These are phyloP conservation scores for Tolypocladium album DNA, from an alignment of 2,329 filamentous ascomycete species.

Conservation along the genomic window DNA sequence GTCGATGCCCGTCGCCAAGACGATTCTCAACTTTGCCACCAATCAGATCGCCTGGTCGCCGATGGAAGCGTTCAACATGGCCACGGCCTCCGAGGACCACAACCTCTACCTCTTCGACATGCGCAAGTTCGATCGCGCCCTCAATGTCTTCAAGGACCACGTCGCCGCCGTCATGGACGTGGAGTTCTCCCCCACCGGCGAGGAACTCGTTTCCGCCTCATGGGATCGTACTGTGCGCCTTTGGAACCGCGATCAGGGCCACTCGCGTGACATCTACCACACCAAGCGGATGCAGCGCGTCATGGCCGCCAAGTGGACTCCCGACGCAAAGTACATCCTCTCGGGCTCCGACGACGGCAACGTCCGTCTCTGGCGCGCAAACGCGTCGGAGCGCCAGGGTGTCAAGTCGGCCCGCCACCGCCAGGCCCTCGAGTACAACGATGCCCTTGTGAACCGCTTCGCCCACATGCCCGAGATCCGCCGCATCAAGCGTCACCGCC, in stretches of 20 bases:
- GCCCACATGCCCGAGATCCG: conserved; percentile 93
- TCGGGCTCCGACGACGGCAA: conserved; percentile 93
- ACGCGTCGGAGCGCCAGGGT: conserved; percentile 73
- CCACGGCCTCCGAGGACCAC: conserved; percentile 88
- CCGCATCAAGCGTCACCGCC: conserved; percentile 81
- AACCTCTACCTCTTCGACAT: conserved; percentile 86
- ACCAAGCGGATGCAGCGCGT: conserved; percentile 97
- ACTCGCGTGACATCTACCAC: conserved; percentile 89
- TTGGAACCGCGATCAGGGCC: conserved; percentile 70
- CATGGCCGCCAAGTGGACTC: conserved; percentile 74
- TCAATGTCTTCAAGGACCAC: conserved; percentile 86
- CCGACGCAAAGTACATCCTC: conserved; percentile 81
- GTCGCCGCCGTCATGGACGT: conserved; percentile 92
- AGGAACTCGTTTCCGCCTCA: conserved; percentile 82
- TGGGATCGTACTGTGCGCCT: conserved; percentile 79
- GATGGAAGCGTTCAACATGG: conserved; percentile 94
- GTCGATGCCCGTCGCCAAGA: conserved; percentile 69
- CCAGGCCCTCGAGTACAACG: conserved; percentile 85
- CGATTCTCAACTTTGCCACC: conserved; percentile 68
- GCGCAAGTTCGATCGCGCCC: conserved; percentile 74
- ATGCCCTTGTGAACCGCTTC: conserved; percentile 72
- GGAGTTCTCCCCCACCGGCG: conserved; percentile 87
- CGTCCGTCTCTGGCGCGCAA: conserved; percentile 72
- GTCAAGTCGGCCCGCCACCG: conserved; percentile 78
- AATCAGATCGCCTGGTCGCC: conserved; percentile 90